Evolutionary conservation across 345 rosid genomes (phyloP), one percentile per base, ranked within the genome.

Genomic region (Hypericum perforatum): DNA sequence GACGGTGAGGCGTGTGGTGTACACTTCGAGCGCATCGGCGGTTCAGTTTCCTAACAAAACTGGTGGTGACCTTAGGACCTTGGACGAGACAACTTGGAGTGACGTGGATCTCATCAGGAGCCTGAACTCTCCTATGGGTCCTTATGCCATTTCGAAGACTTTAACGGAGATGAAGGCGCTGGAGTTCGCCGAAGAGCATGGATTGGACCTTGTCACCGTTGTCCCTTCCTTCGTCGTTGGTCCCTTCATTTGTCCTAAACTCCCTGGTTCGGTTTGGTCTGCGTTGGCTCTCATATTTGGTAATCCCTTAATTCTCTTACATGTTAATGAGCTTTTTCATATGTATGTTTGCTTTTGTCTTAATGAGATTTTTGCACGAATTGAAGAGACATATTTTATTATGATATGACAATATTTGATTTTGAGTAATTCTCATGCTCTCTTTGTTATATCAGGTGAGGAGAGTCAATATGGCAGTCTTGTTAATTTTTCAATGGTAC

Each of bases 1-100:
- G 56, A 80, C 82, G 0, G 85, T 84, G 36, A 78, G 74, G 59
- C 67, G 82, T 6, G 75, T 82, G 0, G 76, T 84, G 5, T 88
- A 78, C 71, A 82, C 90, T 48, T 80, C 90, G 2, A 84, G 90
- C 16, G 47, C 62, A 12, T 56, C 65, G 0, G 50, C 75, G 7
- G 69, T 74, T 10, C 41, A 58, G 43, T 68, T 63, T 22, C 32
- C 32, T 45, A 56, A 64, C 37, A 68, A 16, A 2, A 32, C 8
- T 2, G 45, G 9, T 39, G 37, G 29, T 11, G 50, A 66, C 0
- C 11, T 32, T 7, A 16, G 38, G 41, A 45, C 5, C 29, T 22
- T 57, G 65, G 80, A 75, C 37, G 80, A 73, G 66, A 61, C 63
- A 11, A 57, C 41, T 2, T 74, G 77, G 39, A 58, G 48, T 43